Percentiles rank a stretch among this genome's conserved stretches.
Evolutionary conservation across 1,284 basidiomycete genomes (phyloP).

Genomic region (Tilletia indica): DNA sequence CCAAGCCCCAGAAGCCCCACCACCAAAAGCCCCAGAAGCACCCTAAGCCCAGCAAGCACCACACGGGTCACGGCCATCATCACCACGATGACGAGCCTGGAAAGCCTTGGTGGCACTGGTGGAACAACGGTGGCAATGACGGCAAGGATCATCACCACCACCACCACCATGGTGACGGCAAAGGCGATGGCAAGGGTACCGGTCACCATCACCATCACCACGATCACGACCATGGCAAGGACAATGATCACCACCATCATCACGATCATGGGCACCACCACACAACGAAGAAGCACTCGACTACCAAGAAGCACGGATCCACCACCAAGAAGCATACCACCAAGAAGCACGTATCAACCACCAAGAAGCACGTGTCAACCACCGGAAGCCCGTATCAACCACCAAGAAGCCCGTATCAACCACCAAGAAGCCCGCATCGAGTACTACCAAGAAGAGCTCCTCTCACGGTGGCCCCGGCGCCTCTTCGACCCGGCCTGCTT

Average conservation of each 20-base stretch:
- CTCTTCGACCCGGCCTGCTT: no score
- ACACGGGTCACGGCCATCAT: no score
- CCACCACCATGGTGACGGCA: not conserved
- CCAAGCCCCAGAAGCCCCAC: no score
- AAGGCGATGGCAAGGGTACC: not conserved
- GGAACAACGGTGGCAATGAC: not conserved
- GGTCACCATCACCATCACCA: not conserved
- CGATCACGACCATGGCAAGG: constrained; percentile 1
- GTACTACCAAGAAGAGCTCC: no score
- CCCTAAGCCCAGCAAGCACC: no score
- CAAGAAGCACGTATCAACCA: no score
- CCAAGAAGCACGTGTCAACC: no score
- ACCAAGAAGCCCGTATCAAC: no score
- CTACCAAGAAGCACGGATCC: not conserved
- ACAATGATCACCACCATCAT: constrained; percentile 17
- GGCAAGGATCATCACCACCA: constrained; percentile 4
- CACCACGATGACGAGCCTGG: not conserved
- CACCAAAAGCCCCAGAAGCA: no score
- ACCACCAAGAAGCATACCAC: not conserved
- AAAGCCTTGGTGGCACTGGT: constrained; percentile 10
- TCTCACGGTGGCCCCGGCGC: no score
- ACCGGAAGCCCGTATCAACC: no score
- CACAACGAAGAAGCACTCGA: not conserved
- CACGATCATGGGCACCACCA: not conserved
- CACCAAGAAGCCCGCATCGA: no score